Percentiles rank a stretch among this genome's conserved stretches.
These are phyloP conservation scores for Hippophae gyantsensis DNA, from an alignment of 306 rosid species.

Conservation along the genomic window DNA sequence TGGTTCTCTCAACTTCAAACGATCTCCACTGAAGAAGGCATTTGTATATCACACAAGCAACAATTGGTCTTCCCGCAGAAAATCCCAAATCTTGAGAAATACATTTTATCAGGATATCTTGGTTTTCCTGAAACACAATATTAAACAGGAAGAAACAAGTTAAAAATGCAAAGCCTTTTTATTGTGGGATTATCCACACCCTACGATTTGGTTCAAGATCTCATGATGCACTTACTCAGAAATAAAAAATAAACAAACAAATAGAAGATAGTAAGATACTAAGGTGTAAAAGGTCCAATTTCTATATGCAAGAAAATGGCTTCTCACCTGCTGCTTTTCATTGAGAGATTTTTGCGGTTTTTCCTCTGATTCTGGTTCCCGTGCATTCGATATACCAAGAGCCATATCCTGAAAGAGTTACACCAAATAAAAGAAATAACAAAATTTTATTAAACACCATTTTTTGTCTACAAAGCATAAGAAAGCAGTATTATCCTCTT, in stretches of 20 bases:
- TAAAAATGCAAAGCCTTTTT: background rate
- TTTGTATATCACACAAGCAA: conserved; percentile 91
- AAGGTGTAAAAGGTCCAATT: conserved; percentile 9
- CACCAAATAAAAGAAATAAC: conserved; percentile 12
- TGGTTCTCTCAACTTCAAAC: conserved; percentile 97
- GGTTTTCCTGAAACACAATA: conserved; percentile 78
- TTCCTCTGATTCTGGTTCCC: conserved; percentile 97
- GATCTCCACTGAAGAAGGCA: conserved; percentile 99
- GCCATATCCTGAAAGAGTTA: conserved; percentile 54
- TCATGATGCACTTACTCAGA: too few species aligned
- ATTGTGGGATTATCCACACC: too few species aligned
- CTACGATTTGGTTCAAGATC: too few species aligned
- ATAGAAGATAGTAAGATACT: conserved; percentile 7
- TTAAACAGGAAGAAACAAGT: conserved; percentile 17
- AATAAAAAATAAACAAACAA: too few species aligned
- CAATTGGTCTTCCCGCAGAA: conserved; percentile 84
- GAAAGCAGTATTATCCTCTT: conserved; percentile 30
- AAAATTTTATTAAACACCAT: conserved; percentile 8
- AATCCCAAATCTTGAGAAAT: conserved; percentile 97
- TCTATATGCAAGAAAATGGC: conserved; percentile 7
- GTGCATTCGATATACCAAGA: conserved; percentile 64
- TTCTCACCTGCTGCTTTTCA: conserved; percentile 92
- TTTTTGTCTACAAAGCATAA: conserved; percentile 3
- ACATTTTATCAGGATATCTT: conserved; percentile 76
- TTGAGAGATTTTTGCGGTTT: conserved; percentile 95